Evolutionary conservation across 176 grass and related monocot genomes (phyloP).

Genomic region (Olyra latifolia): DNA sequence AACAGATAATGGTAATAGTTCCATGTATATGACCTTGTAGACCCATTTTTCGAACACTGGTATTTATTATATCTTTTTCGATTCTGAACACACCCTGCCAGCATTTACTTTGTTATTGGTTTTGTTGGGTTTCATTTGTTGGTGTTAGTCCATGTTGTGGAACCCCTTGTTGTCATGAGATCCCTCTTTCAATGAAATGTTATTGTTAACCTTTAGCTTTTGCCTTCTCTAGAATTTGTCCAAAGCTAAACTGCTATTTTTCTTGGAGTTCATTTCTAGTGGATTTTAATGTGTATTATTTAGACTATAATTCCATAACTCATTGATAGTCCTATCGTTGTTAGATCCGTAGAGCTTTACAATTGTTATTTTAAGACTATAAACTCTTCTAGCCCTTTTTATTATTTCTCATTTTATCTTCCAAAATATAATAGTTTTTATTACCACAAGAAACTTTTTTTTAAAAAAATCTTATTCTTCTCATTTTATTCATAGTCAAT

Average conservation of each 20-base stretch:
- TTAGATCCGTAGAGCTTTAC: neutral
- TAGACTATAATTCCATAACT: neutral
- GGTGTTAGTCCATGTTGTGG: neutral
- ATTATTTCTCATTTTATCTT: slow-evolving; percentile 1
- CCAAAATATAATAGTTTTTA: neutral
- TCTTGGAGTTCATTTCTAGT: neutral
- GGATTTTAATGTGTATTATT: neutral
- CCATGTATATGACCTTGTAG: neutral
- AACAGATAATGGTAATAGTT: neutral
- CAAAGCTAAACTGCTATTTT: neutral
- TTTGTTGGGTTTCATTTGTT: neutral
- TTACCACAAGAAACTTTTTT: neutral
- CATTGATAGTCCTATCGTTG: neutral
- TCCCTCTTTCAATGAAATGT: neutral
- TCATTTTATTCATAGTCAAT: slow-evolving; percentile 6
- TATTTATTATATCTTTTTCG: neutral
- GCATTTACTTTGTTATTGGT: neutral
- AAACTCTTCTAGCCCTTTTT: neutral
- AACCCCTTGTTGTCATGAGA: neutral
- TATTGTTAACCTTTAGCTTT: neutral
- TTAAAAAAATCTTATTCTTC: slow-evolving; percentile 18
- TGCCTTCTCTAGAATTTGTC: neutral
- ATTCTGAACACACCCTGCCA: neutral
- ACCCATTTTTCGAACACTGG: neutral
- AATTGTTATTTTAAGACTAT: neutral